Percentiles rank a stretch among this genome's conserved stretches.
These are phyloP conservation scores for Kluyveromyces aestuarii DNA, from an alignment of 805 yeast species.

Conservation along the genomic window DNA sequence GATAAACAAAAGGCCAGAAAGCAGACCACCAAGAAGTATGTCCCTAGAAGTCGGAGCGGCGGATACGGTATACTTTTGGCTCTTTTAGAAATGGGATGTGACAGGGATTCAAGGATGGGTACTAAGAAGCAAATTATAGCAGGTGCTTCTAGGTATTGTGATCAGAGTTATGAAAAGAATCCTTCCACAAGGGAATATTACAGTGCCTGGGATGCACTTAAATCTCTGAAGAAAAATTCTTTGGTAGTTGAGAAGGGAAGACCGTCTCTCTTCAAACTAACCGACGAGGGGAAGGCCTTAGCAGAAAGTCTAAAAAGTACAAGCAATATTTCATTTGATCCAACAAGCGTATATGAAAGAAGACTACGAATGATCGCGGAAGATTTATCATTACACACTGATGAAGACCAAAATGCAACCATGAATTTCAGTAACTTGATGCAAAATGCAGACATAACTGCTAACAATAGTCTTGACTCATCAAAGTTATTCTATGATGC, in stretches of 20 bases:
- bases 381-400: constrained; percentile 2
- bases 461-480: not conserved
- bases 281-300: constrained; percentile 58
- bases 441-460: not conserved
- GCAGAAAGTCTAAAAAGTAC: constrained; percentile 48
- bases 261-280: constrained; percentile 52
- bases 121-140: constrained; percentile 50
- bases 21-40: constrained; percentile 35
- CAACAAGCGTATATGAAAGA: constrained; percentile 8
- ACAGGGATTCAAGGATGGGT: constrained; percentile 41
- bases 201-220: constrained; percentile 69
- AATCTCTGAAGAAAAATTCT: constrained; percentile 51
- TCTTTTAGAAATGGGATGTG: constrained; percentile 39
- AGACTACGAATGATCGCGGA: constrained; percentile 3
- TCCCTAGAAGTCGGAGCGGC: constrained; percentile 72
- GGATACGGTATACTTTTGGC: constrained; percentile 74
- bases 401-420: not conserved
- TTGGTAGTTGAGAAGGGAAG: constrained; percentile 47
- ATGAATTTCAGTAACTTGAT: constrained; percentile 1
- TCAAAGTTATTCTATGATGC: constrained; percentile 2
- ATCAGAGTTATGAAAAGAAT: constrained; percentile 48
- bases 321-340: constrained; percentile 30
- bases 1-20: constrained; percentile 15
- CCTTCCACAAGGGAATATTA: constrained; percentile 54
- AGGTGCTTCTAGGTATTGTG: constrained; percentile 47